These are phyloP conservation scores for Aureobasidium sp. DNA, from an alignment of 2,329 filamentous ascomycete genomes.

Conservation along the genomic window DNA sequence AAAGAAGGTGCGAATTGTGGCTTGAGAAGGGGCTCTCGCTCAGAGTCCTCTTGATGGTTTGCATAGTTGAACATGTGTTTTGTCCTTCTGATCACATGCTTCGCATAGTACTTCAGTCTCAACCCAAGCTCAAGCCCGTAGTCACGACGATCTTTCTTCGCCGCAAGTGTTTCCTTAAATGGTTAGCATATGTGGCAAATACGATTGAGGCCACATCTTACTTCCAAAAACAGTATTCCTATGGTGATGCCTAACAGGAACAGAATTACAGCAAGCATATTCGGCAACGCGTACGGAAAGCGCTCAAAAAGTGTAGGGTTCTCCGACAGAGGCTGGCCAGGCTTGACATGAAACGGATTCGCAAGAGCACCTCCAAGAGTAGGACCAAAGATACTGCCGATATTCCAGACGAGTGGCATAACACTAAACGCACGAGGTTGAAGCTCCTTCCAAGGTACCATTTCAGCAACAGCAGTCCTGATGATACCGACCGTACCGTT, in stretches of 20 bases:
- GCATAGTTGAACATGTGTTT: background rate
- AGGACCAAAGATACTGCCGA: slow-evolving; percentile 83
- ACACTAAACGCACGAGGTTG: slow-evolving; percentile 86
- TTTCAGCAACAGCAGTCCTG: slow-evolving; percentile 80
- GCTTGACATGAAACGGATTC: slow-evolving; percentile 69
- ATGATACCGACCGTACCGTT: slow-evolving; percentile 87
- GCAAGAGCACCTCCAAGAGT: slow-evolving; percentile 82
- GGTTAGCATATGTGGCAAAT: slow-evolving; percentile 8
- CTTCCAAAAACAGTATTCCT: slow-evolving; percentile 70
- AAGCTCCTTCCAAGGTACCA: slow-evolving; percentile 79
- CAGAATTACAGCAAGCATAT: slow-evolving; percentile 66
- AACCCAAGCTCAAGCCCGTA: slow-evolving; percentile 69
- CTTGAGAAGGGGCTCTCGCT: slow-evolving; percentile 18
- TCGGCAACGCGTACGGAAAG: slow-evolving; percentile 80
- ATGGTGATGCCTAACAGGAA: slow-evolving; percentile 71
- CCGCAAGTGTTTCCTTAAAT: slow-evolving; percentile 67
- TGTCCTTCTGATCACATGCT: slow-evolving; percentile 16
- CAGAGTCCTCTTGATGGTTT: background rate
- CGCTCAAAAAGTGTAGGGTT: slow-evolving; percentile 59
- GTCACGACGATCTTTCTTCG: slow-evolving; percentile 61
- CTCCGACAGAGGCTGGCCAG: slow-evolving; percentile 51
- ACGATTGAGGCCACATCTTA: slow-evolving; percentile 26
- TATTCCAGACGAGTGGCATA: slow-evolving; percentile 86
- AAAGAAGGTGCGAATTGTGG: background rate
- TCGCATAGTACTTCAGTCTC: slow-evolving; percentile 43